These are phyloP conservation scores for Coprinopsis cinerea DNA, from an alignment of 768 basidiomycete species.

Conservation along the genomic window DNA sequence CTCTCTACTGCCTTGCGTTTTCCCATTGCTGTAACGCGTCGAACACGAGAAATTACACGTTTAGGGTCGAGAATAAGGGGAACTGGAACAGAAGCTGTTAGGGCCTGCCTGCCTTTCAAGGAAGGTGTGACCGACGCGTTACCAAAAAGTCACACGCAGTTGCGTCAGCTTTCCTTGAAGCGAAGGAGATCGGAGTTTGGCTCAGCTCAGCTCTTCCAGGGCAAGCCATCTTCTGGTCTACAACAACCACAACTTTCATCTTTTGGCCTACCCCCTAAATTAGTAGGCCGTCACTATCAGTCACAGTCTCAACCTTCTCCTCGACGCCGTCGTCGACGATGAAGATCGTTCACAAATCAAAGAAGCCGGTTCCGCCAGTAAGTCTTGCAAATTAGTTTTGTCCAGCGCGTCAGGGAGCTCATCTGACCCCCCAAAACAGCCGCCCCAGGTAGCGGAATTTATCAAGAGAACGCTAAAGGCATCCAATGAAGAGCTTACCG, in stretches of 20 bases:
- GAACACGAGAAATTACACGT: neutral
- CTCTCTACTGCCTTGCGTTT: slow-evolving; percentile 21
- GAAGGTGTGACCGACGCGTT: slow-evolving; percentile 16
- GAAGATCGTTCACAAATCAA: slow-evolving; percentile 85
- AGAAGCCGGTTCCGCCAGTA: slow-evolving; percentile 76
- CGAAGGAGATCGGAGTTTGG: neutral
- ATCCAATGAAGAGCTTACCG: slow-evolving; percentile 63
- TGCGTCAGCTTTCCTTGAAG: slow-evolving; percentile 28
- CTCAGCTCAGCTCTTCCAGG: slow-evolving; percentile 2
- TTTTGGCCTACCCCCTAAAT: neutral
- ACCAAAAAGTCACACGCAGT: slow-evolving; percentile 15
- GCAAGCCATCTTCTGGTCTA: slow-evolving; percentile 7
- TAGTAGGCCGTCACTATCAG: neutral
- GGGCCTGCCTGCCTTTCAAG: neutral
- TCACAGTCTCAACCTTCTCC: slow-evolving; percentile 18
- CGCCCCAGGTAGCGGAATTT: slow-evolving; percentile 75
- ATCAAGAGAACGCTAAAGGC: slow-evolving; percentile 65
- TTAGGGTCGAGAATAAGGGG: neutral
- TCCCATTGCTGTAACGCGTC: slow-evolving; percentile 17
- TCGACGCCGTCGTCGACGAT: slow-evolving; percentile 58
- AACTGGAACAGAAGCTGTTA: neutral
- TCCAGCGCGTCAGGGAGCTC: slow-evolving; percentile 15
- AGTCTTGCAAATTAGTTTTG: slow-evolving; percentile 23
- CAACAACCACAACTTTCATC: slow-evolving; percentile 5
- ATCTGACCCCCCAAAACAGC: slow-evolving; percentile 37